Percentiles rank a stretch among this genome's conserved stretches.
Conservation (phyloP, 2,329 filamentous ascomycete species). For the Chaetomium sp. region DNA sequence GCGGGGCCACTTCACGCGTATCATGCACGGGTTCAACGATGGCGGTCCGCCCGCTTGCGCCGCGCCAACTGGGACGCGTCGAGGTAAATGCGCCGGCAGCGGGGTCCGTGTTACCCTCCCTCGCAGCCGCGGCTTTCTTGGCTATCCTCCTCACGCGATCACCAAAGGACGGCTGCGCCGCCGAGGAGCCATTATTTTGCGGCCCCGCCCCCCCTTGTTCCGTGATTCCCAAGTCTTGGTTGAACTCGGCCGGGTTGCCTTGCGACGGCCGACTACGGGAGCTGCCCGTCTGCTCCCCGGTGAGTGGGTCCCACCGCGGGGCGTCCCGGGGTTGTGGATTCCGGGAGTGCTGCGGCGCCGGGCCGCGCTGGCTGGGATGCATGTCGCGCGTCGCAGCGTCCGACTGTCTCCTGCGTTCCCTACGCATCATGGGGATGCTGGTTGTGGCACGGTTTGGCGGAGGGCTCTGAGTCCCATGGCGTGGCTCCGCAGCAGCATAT, state of each 20-base stretch:
- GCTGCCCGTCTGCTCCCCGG: constrained; percentile 65
- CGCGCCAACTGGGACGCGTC: constrained; percentile 67
- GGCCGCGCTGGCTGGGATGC: constrained; percentile 42
- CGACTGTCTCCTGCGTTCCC: constrained; percentile 51
- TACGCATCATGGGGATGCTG: constrained; percentile 57
- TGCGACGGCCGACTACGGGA: constrained; percentile 58
- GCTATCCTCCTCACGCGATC: constrained; percentile 50
- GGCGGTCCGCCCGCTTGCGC: constrained; percentile 67
- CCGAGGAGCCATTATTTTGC: constrained; percentile 35
- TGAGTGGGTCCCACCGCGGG: constrained; percentile 65
- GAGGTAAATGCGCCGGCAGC: constrained; percentile 42
- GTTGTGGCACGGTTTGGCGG: constrained; percentile 34
- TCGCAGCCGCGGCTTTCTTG: constrained; percentile 36
- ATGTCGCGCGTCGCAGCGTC: constrained; percentile 47
- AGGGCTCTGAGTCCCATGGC: constrained; percentile 33
- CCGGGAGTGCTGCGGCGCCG: constrained; percentile 36
- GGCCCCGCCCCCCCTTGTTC: constrained; percentile 34
- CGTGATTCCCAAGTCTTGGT: constrained; percentile 42
- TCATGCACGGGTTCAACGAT: constrained; percentile 67
- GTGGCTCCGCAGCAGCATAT: constrained; percentile 19
- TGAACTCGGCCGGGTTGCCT: constrained; percentile 56
- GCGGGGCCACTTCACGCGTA: constrained; percentile 56
- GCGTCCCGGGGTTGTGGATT: constrained; percentile 45
- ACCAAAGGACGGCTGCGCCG: constrained; percentile 44
- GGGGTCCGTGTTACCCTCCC: constrained; percentile 38